Conservation (phyloP, 2,329 filamentous ascomycete genomes). For the Pezicula neosporulosa region DNA sequence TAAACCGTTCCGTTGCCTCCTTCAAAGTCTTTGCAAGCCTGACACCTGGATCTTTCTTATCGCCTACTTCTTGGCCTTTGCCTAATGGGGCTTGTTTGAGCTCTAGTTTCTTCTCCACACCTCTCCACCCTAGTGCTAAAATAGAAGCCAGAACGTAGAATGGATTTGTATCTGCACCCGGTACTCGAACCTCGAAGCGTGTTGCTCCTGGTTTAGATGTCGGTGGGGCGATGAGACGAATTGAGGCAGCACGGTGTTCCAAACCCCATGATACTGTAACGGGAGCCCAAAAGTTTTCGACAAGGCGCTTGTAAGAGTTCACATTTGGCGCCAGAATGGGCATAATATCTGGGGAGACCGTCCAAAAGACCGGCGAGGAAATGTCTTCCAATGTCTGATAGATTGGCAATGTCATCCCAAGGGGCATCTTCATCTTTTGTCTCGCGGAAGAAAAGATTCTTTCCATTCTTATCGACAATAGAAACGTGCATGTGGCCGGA, state of each 20-base stretch:
- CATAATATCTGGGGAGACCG: conserved; percentile 93
- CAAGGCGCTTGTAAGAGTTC: conserved; percentile 96
- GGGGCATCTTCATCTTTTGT: conserved; percentile 66
- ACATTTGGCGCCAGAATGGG: conserved; percentile 89
- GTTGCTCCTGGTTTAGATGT: conserved; percentile 82
- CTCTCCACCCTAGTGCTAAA: conserved; percentile 83
- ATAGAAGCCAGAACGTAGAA: conserved; percentile 85
- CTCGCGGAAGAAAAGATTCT: conserved; percentile 79
- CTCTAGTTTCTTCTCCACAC: conserved; percentile 86
- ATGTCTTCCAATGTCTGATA: conserved; percentile 86
- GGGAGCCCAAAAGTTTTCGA: conserved; percentile 99
- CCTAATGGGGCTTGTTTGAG: conserved; percentile 80
- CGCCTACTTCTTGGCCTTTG: conserved; percentile 79
- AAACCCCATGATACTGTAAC: conserved; percentile 97
- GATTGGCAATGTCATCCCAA: conserved; percentile 71
- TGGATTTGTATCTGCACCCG: conserved; percentile 91
- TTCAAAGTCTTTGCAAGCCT: conserved; percentile 80
- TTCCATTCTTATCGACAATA: conserved; percentile 72
- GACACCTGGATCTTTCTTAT: conserved; percentile 65
- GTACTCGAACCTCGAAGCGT: conserved; percentile 87
- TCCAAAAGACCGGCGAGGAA: conserved; percentile 90
- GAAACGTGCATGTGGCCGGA: conserved; percentile 96
- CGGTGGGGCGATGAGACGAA: conserved; percentile 85
- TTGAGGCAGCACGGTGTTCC: conserved; percentile 89
- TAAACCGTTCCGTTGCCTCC: conserved; percentile 80